These are phyloP conservation scores for Alternaria arborescens DNA, from an alignment of 2,329 filamentous ascomycete genomes.

Conservation along the genomic window DNA sequence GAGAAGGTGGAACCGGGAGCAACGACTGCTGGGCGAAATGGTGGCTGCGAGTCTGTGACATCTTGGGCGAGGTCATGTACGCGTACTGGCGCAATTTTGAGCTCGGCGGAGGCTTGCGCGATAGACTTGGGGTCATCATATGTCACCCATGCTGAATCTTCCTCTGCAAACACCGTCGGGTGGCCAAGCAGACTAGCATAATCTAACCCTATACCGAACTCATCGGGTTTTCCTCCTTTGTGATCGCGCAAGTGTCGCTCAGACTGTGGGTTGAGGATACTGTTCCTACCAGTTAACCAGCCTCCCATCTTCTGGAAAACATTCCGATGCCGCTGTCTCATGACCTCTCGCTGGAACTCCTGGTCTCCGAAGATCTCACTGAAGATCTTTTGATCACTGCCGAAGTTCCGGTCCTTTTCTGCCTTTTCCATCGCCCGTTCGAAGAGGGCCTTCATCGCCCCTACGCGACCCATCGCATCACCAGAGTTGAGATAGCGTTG, in stretches of 20 bases:
- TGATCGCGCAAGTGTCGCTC: too few species aligned
- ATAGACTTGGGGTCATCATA: neutral
- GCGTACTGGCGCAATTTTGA: neutral
- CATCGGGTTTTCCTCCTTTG: too few species aligned
- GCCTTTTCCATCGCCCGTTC: conserved; percentile 1
- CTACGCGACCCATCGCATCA: conserved; percentile 5
- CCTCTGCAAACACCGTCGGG: neutral
- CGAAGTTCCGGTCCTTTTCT: neutral
- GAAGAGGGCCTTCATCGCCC: conserved; percentile 5
- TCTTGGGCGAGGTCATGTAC: neutral
- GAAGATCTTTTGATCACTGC: too few species aligned
- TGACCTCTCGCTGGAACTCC: too few species aligned
- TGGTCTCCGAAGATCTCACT: too few species aligned
- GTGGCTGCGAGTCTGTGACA: neutral
- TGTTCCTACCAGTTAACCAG: too few species aligned
- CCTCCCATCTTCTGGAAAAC: too few species aligned
- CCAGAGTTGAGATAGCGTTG: conserved; percentile 8
- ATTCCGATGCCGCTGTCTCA: too few species aligned
- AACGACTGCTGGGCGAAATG: neutral
- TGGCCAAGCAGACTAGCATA: too few species aligned
- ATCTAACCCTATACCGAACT: too few species aligned
- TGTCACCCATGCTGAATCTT: conserved; percentile 1
- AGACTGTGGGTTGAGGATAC: too few species aligned
- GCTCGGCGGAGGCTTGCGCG: neutral
- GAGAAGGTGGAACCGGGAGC: too few species aligned